phyloP scores from a whole-genome alignment of 2,329 filamentous ascomycete genomes.

The Neopestalotiopsis sp. region DNA sequence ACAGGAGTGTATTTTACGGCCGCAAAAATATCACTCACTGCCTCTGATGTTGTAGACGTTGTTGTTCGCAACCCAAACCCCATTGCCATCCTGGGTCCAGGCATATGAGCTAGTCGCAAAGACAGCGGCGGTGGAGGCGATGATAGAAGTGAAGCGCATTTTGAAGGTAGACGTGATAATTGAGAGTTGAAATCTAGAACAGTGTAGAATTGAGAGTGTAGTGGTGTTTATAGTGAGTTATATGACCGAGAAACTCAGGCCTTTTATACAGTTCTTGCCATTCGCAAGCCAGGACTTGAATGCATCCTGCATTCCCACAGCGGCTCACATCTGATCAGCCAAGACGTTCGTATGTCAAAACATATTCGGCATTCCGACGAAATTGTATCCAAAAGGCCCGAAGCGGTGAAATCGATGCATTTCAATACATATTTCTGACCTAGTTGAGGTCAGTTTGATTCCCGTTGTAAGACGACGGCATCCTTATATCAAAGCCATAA shows the following conservation, averaged over 20 bases:
- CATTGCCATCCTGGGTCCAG: slow-evolving; percentile 1
- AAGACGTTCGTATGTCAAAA: too few relatives aligned
- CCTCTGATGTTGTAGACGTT: slow-evolving; percentile 7
- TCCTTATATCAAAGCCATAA: background rate
- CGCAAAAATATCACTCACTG: too few relatives aligned
- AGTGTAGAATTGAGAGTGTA: background rate
- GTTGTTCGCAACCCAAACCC: slow-evolving; percentile 16
- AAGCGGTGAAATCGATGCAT: too few relatives aligned
- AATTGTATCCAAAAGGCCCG: too few relatives aligned
- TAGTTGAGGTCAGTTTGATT: background rate
- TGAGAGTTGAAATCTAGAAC: background rate
- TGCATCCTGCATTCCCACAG: too few relatives aligned
- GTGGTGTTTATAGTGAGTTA: too few relatives aligned
- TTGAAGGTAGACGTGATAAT: slow-evolving; percentile 1
- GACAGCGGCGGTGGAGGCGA: slow-evolving; percentile 8
- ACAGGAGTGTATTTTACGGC: background rate
- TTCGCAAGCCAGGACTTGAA: too few relatives aligned
- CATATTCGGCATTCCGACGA: too few relatives aligned
- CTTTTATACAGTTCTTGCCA: background rate
- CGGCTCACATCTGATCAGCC: too few relatives aligned
- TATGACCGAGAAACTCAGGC: background rate
- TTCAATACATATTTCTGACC: background rate
- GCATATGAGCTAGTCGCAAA: slow-evolving; percentile 2
- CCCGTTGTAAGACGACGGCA: background rate
- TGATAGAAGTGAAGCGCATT: slow-evolving; percentile 8